Base-by-base conservation (phyloP, 2,329 filamentous ascomycete genomes). In the Aspergillus tanneri region DNA sequence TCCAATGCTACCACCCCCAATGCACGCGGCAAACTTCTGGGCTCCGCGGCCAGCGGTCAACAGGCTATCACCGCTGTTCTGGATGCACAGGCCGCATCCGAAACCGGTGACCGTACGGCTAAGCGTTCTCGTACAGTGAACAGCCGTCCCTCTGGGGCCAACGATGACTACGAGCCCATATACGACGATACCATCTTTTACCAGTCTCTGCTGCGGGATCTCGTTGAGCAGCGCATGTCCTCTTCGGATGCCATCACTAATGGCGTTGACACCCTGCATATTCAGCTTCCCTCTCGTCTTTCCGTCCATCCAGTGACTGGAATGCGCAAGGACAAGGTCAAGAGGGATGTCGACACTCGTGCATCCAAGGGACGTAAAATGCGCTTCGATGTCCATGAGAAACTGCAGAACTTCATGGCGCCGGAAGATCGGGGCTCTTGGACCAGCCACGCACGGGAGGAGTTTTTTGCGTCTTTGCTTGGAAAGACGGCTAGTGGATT, bases 131-230 rank as follows among this genome's bases (percentile, higher is more conserved):
- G 67, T 8, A 58, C 49, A 14, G 25, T 46, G 3, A 22, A 52
- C 19, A 50, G 47, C 28, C 42, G 45, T n/a, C 44, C 30, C 10
- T 38, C 34, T 12, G 38, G 52, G n/a, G 35, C 49, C 30, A 53
- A 54, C 5, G 35, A 48, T 14, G 30, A 47, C 12, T 21, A 34
- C 10, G 58, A 83, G 85, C 61, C 66, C 69, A 84, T 96, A 58
- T 99, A 93, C 73, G 92, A 97, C 66, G 93, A 99, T 61, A 89
- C 88, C 9, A 85, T 95, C 66, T 96, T 97, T 69, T 99, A 99
- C 72, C 90, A 95, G 67, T 76, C 93, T 11, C 80, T 99, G 2
- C 82, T 99, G 22, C 95, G 96, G 67, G 90, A 96, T 63, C 83
- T 99, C 1, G 87, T 99, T 8, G 90, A 96, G 65, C 89, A 95